Evolutionary conservation across 2,329 filamentous ascomycete genomes (phyloP).

Genomic region (Colletotrichum shisoi): DNA sequence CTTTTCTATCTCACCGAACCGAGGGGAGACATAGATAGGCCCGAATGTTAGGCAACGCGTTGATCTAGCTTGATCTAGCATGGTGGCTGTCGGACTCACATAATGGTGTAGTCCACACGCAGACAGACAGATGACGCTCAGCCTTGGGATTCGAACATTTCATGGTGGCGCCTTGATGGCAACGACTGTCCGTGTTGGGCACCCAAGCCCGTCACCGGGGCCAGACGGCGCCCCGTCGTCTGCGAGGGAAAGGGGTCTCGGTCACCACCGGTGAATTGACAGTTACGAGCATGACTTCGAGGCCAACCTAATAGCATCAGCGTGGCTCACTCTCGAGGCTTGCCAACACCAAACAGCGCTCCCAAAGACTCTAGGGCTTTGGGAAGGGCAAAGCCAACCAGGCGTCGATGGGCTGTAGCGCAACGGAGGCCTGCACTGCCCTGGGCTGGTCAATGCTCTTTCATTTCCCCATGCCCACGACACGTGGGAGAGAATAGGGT

Average conservation of each 20-base stretch:
- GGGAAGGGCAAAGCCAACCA: slow-evolving; percentile 9
- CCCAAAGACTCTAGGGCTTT: slow-evolving; percentile 1
- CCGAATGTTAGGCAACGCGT: not conserved
- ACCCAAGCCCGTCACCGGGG: not conserved
- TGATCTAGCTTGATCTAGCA: not conserved
- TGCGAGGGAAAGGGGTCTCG: slow-evolving; percentile 26
- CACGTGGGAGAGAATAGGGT: slow-evolving; percentile 35
- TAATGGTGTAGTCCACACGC: not conserved
- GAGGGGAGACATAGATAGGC: not conserved
- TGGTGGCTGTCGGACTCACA: not conserved
- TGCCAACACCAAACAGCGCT: slow-evolving; percentile 15
- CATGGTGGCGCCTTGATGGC: slow-evolving; percentile 17
- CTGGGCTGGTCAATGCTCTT: slow-evolving; percentile 33
- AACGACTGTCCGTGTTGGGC: not conserved
- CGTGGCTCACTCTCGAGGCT: slow-evolving; percentile 26
- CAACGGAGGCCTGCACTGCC: slow-evolving; percentile 29
- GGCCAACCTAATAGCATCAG: slow-evolving; percentile 20
- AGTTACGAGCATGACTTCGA: slow-evolving; percentile 18
- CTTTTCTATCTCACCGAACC: slow-evolving; percentile 6
- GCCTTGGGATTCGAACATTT: not conserved
- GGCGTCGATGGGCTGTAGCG: slow-evolving; percentile 19
- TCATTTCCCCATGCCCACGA: slow-evolving; percentile 37
- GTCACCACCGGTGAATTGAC: slow-evolving; percentile 21
- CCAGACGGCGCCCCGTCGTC: slow-evolving; percentile 14
- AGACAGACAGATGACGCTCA: not conserved